These are phyloP conservation scores for Jimgerdemannia flammicorona DNA, from an alignment of 192 early-diverging fungal genomes.

Conservation along the genomic window DNA sequence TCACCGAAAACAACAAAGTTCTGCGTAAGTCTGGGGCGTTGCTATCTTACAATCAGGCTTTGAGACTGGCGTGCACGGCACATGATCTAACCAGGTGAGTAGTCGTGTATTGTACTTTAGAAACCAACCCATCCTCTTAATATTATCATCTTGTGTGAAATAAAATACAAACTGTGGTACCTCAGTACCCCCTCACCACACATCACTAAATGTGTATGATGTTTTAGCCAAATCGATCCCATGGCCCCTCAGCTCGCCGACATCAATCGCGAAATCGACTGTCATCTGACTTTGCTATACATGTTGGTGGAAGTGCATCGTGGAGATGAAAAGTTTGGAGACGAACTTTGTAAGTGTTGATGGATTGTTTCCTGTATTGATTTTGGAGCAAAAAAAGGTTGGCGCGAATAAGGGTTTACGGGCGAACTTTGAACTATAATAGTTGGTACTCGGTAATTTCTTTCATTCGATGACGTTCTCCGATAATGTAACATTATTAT, in stretches of 20 bases:
- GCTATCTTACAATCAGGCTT: constrained; percentile 47
- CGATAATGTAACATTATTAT: not conserved
- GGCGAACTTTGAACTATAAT: no score
- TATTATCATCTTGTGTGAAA: no score
- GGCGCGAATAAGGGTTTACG: no score
- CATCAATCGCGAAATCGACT: constrained; percentile 34
- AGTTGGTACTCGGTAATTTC: no score
- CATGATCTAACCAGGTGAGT: constrained; percentile 38
- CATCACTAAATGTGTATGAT: no score
- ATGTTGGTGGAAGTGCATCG: constrained; percentile 57
- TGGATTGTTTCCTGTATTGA: not conserved
- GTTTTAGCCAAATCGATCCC: not conserved
- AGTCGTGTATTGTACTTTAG: not conserved
- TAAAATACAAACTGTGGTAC: no score
- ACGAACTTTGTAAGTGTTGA: not conserved
- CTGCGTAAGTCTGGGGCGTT: constrained; percentile 56
- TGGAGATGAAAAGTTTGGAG: constrained; percentile 51
- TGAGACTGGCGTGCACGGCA: constrained; percentile 51
- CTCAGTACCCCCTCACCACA: no score
- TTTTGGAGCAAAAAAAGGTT: not conserved
- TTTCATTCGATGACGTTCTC: no score
- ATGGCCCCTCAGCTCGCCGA: constrained; percentile 1
- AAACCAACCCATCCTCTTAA: no score
- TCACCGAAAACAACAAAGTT: constrained; percentile 53
- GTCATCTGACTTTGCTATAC: constrained; percentile 60